phyloP scores from a whole-genome alignment of 805 yeast genomes.

The Millerago galiae region DNA sequence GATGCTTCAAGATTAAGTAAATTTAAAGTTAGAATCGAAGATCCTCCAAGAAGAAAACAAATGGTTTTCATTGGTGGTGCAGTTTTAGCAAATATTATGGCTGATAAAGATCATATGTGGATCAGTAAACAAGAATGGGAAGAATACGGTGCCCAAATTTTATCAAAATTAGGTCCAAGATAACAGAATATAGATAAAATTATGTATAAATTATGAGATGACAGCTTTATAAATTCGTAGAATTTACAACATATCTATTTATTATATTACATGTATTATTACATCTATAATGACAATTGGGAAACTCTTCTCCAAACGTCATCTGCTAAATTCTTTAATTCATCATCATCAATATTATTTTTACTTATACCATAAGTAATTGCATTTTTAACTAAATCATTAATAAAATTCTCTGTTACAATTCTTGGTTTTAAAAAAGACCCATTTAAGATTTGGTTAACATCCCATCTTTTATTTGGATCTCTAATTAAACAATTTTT shows the following conservation, averaged over 20 bases:
- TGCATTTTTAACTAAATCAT: conserved; percentile 70
- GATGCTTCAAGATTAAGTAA: conserved; percentile 83
- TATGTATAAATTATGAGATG: neutral
- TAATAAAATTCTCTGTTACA: conserved; percentile 58
- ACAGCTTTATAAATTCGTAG: neutral
- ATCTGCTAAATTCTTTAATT: conserved; percentile 41
- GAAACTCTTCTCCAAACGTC: conserved; percentile 53
- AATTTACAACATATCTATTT: neutral
- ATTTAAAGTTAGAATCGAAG: conserved; percentile 94
- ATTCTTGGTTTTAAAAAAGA: conserved; percentile 71
- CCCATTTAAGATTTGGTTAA: conserved; percentile 51
- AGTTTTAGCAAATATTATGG: conserved; percentile 95
- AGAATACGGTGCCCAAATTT: conserved; percentile 85
- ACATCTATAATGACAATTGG: conserved; percentile 5
- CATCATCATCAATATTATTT: conserved; percentile 37
- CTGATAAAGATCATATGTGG: conserved; percentile 99
- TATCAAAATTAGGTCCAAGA: conserved; percentile 89
- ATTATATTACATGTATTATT: neutral
- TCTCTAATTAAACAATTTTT: conserved; percentile 65
- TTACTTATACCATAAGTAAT: conserved; percentile 60
- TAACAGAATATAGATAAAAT: conserved; percentile 23
- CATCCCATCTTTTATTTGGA: conserved; percentile 61
- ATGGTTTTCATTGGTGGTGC: conserved; percentile 99
- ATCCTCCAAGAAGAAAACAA: conserved; percentile 97
- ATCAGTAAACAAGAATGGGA: conserved; percentile 94